Evolutionary conservation across 257 asterid genomes (phyloP).

Genomic region (Capsicum baccatum): DNA sequence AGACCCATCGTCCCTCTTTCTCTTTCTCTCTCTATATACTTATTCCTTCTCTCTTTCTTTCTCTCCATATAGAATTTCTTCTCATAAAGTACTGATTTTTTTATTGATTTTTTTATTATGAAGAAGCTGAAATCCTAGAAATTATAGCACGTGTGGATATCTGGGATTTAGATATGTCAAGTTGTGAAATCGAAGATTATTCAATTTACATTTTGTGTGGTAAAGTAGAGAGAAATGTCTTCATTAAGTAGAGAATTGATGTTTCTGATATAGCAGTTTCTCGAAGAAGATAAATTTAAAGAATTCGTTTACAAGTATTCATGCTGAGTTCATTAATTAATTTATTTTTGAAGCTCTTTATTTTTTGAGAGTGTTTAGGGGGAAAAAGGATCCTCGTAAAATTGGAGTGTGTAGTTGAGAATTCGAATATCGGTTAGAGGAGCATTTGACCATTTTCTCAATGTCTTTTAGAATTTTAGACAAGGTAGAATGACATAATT

Average conservation of each 20-base stretch:
- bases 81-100: background rate
- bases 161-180: slow-evolving; percentile 63
- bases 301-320: too few relatives aligned
- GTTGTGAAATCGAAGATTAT: slow-evolving; percentile 25
- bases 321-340: too few relatives aligned
- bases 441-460: too few relatives aligned
- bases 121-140: slow-evolving; percentile 64
- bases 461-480: too few relatives aligned
- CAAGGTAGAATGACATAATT: too few relatives aligned
- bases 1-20: slow-evolving; percentile 9
- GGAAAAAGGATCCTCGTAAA: too few relatives aligned
- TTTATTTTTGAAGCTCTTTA: too few relatives aligned
- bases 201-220: slow-evolving; percentile 36
- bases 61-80: slow-evolving; percentile 27
- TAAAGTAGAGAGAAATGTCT: slow-evolving; percentile 56
- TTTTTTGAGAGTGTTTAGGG: slow-evolving; percentile 37
- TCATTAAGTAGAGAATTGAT: slow-evolving; percentile 95
- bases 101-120: background rate
- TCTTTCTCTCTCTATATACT: slow-evolving; percentile 39
- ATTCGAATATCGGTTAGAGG: too few relatives aligned
- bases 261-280: slow-evolving; percentile 91
- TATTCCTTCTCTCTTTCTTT: background rate
- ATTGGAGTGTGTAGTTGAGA: too few relatives aligned
- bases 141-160: slow-evolving; percentile 42
- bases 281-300: slow-evolving; percentile 53